Conservation (phyloP, 2,329 filamentous ascomycete species). For the Aspergillus sergii region DNA sequence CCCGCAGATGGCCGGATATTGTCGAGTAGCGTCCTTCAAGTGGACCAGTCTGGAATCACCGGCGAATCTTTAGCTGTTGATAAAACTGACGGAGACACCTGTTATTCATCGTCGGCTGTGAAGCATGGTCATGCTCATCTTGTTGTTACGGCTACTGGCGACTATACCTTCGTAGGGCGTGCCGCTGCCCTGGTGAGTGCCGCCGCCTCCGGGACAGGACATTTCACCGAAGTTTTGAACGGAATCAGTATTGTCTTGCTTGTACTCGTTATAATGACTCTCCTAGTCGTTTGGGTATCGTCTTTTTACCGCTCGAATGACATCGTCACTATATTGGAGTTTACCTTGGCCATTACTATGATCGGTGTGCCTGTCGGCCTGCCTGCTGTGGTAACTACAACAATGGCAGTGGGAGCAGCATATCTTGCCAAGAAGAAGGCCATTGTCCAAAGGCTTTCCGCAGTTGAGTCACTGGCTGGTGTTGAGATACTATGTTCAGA, state of each 20-base stretch:
- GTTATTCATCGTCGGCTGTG: slow-evolving; percentile 83
- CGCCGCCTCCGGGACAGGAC: slow-evolving; percentile 72
- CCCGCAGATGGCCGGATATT: slow-evolving; percentile 86
- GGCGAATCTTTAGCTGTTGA: slow-evolving; percentile 90
- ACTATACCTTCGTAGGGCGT: slow-evolving; percentile 87
- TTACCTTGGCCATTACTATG: slow-evolving; percentile 86
- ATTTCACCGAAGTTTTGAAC: slow-evolving; percentile 90
- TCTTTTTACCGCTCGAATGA: slow-evolving; percentile 85
- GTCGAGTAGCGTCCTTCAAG: slow-evolving; percentile 81
- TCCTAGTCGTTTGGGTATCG: slow-evolving; percentile 81
- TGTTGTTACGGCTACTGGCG: slow-evolving; percentile 80
- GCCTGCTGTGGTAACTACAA: slow-evolving; percentile 89
- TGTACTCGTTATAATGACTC: slow-evolving; percentile 76
- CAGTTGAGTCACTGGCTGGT: slow-evolving; percentile 88
- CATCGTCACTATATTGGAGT: slow-evolving; percentile 78
- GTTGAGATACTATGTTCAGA: slow-evolving; percentile 93
- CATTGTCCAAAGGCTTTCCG: slow-evolving; percentile 89
- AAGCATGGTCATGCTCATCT: slow-evolving; percentile 88
- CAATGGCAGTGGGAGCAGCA: slow-evolving; percentile 90
- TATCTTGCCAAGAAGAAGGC: slow-evolving; percentile 92
- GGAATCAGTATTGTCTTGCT: slow-evolving; percentile 81
- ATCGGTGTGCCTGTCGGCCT: slow-evolving; percentile 93
- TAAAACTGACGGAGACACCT: slow-evolving; percentile 79
- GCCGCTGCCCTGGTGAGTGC: slow-evolving; percentile 83
- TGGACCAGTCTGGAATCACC: slow-evolving; percentile 90